Evolutionary conservation across 2,329 filamentous ascomycete genomes (phyloP).

Genomic region (Penicillium sp.): DNA sequence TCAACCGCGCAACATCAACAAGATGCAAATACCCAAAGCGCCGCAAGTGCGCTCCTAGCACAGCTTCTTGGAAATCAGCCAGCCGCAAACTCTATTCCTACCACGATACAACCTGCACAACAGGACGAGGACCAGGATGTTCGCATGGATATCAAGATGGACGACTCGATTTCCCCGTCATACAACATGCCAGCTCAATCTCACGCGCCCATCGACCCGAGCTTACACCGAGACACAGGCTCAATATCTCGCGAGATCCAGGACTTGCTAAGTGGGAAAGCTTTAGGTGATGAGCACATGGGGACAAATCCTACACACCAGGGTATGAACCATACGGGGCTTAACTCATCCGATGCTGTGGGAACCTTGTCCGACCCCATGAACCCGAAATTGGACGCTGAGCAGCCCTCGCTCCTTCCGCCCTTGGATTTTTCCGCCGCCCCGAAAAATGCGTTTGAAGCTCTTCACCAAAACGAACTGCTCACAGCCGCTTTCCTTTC

Average conservation of each 20-base stretch:
- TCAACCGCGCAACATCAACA: constrained; percentile 22
- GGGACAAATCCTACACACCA: constrained; percentile 7
- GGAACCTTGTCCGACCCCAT: constrained; percentile 30
- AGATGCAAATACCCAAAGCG: constrained; percentile 33
- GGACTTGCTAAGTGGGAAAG: constrained; percentile 14
- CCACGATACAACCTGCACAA: constrained; percentile 13
- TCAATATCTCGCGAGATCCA: constrained; percentile 13
- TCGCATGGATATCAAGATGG: constrained; percentile 10
- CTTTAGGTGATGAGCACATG: constrained; percentile 14
- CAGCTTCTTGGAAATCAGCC: constrained; percentile 34
- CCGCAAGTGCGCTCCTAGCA: constrained; percentile 36
- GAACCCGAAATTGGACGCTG: constrained; percentile 24
- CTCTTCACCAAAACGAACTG: constrained; percentile 35
- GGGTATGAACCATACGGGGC: constrained; percentile 5
- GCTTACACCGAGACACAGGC: constrained; percentile 7
- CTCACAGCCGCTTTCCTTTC: constrained; percentile 34
- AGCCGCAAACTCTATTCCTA: constrained; percentile 14
- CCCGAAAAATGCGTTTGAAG: constrained; percentile 31
- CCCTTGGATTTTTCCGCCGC: constrained; percentile 28
- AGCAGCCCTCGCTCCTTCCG: constrained; percentile 30
- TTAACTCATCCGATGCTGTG: constrained; percentile 19
- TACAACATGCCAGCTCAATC: constrained; percentile 7
- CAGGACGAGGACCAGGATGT: constrained; percentile 12
- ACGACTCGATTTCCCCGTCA: constrained; percentile 7
- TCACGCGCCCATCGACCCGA: constrained; percentile 4